These are phyloP conservation scores for Claviceps paspali DNA, from an alignment of 2,329 filamentous ascomycete species.

Conservation along the genomic window DNA sequence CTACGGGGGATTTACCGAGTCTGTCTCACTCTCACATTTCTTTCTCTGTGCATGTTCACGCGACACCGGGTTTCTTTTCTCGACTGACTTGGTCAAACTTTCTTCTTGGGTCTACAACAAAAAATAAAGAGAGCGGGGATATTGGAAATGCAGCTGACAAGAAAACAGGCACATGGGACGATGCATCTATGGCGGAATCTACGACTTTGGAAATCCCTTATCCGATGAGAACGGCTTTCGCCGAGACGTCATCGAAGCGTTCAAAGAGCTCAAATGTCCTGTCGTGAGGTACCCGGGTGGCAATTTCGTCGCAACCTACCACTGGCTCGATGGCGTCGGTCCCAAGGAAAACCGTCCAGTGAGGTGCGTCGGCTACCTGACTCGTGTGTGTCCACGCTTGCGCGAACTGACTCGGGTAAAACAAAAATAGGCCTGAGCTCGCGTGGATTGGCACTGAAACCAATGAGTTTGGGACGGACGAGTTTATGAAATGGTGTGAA, in stretches of 20 bases:
- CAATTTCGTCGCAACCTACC: constrained; percentile 1
- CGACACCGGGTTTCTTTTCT: background rate
- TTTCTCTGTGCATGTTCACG: background rate
- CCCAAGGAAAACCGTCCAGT: background rate
- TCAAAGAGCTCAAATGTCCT: constrained; percentile 1
- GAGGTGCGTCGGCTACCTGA: background rate
- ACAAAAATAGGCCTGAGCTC: background rate
- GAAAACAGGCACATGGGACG: background rate
- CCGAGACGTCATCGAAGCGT: background rate
- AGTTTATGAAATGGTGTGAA: constrained; percentile 1
- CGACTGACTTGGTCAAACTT: too few species aligned
- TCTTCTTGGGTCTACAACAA: too few species aligned
- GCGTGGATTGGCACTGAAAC: constrained; percentile 1
- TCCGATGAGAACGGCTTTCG: background rate
- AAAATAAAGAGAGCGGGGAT: too few species aligned
- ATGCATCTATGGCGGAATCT: background rate
- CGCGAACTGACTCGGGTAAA: background rate
- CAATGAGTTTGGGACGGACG: background rate
- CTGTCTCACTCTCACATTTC: background rate
- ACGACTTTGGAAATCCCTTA: background rate
- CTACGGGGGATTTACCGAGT: background rate
- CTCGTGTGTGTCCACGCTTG: background rate
- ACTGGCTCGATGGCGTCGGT: background rate
- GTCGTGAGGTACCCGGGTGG: background rate
- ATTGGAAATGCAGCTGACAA: background rate